phyloP scores from a whole-genome alignment of 495 filamentous ascomycete species.

The Thermothielavioides terrestris region DNA sequence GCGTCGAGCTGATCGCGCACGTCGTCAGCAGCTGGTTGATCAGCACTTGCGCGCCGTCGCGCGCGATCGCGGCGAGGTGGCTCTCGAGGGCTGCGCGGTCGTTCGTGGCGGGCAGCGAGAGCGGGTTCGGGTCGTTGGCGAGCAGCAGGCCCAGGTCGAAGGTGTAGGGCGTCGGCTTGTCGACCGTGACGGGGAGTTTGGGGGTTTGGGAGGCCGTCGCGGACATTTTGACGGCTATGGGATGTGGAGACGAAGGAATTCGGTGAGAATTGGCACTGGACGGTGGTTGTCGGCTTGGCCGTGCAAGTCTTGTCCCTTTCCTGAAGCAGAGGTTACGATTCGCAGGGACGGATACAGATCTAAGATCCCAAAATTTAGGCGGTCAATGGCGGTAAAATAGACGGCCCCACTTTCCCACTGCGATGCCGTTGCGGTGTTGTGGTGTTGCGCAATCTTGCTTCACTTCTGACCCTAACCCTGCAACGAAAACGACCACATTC shows the following conservation, averaged over 20 bases:
- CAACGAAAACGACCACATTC: too few species aligned
- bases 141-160: constrained; percentile 87
- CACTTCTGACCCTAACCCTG: background rate
- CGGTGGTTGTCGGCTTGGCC: background rate
- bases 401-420: background rate
- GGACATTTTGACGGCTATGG: constrained; percentile 28
- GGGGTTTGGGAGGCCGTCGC: constrained; percentile 17
- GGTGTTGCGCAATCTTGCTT: too few species aligned
- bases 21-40: constrained; percentile 73
- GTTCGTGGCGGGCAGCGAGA: constrained; percentile 35
- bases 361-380: constrained; percentile 26
- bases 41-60: constrained; percentile 79
- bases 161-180: constrained; percentile 79
- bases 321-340: too few species aligned
- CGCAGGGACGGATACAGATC: too few species aligned
- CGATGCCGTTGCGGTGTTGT: too few species aligned
- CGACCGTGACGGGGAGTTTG: constrained; percentile 53
- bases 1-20: constrained; percentile 60
- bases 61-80: constrained; percentile 58
- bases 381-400: constrained; percentile 19
- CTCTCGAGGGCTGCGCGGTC: constrained; percentile 41
- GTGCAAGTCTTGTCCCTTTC: too few species aligned
- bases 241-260: background rate
- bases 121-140: constrained; percentile 72
- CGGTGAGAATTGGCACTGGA: background rate